Evolutionary conservation across 75 land plant genomes (phyloP), one percentile per base, ranked within the genome.

Genomic region (Pinus tabuliformis): DNA sequence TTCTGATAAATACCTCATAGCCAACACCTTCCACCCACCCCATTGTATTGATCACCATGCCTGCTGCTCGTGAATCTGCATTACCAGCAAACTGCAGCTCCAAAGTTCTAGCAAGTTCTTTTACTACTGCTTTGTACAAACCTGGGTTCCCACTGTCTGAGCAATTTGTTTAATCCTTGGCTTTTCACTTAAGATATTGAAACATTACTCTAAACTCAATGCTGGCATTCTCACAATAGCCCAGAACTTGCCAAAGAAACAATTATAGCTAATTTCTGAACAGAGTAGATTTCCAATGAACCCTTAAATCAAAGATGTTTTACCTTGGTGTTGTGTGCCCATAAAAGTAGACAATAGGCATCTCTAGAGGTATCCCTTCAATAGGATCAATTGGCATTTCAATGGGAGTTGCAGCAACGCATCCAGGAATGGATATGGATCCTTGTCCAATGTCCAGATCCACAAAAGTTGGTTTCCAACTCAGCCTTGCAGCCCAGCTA

Each of bases 41-140:
- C 99, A 97, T 97, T 58, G 99, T 97, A 75, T 97, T 97, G 63
- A 97, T 97, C 73, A 97, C 99, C 95, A 95, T 95, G 66, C 99
- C 99, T 26, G 99, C 93, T 68, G 98, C 91, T 78, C 92, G 85
- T 77, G 95, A 83, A 70, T 92, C 99, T 61, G 83, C 78, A 89
- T 95, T 94, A 2, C 89, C 87, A 59, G 90, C 73, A 78, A 91
- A 88, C 61, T 95, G 98, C 30, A 76, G 77, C 62, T 97, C 99
- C 77, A 97, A 59, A 14, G 80, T 82, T 81, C 87, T 85, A 45
- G 98, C 88, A 74, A 97, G 91, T 81, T 97, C 99, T 75, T 95
- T 97, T 72, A 89, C 90, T 64, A 95, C 77, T 33, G 82, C 85
- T 83, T 86, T 97, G 81, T 97, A 97, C 20, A 95, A 79, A 18